phyloP scores from a whole-genome alignment of 1,284 basidiomycete species.

The Caloboletus inedulis region DNA sequence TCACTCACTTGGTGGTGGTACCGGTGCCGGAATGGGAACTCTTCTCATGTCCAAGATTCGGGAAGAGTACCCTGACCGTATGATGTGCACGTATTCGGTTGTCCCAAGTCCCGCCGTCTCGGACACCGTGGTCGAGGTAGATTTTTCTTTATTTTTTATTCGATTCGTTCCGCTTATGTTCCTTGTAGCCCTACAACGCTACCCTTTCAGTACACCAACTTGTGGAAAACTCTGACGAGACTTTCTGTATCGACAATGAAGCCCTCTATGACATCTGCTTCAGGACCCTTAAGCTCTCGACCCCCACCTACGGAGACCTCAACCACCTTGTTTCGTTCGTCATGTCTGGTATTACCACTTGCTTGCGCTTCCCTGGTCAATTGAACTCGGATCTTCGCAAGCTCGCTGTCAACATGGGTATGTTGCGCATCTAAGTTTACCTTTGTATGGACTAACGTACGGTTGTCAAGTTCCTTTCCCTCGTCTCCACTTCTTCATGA shows the following conservation, averaged over 20 bases:
- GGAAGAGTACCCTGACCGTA: constrained; percentile 93
- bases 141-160: constrained; percentile 5
- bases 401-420: constrained; percentile 97
- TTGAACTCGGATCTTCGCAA: constrained; percentile 98
- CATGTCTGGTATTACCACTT: constrained; percentile 97
- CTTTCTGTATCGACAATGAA: constrained; percentile 97
- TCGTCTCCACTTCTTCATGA: constrained; percentile 99
- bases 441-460: not conserved
- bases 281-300: constrained; percentile 91
- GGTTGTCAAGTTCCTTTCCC: constrained; percentile 80
- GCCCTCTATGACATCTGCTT: constrained; percentile 98
- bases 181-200: constrained; percentile 84
- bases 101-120: constrained; percentile 96
- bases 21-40: constrained; percentile 91
- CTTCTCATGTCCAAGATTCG: constrained; percentile 89
- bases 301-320: constrained; percentile 94
- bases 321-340: constrained; percentile 97
- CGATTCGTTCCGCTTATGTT: constrained; percentile 3
- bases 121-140: constrained; percentile 92
- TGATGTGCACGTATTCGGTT: constrained; percentile 97
- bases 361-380: constrained; percentile 97
- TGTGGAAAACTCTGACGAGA: constrained; percentile 94
- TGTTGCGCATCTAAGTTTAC: constrained; percentile 23
- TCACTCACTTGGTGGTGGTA: constrained; percentile 96
- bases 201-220: constrained; percentile 94